Evolutionary conservation across 176 grass and related monocot species (phyloP).

Genomic region (Aegilops longissima): DNA sequence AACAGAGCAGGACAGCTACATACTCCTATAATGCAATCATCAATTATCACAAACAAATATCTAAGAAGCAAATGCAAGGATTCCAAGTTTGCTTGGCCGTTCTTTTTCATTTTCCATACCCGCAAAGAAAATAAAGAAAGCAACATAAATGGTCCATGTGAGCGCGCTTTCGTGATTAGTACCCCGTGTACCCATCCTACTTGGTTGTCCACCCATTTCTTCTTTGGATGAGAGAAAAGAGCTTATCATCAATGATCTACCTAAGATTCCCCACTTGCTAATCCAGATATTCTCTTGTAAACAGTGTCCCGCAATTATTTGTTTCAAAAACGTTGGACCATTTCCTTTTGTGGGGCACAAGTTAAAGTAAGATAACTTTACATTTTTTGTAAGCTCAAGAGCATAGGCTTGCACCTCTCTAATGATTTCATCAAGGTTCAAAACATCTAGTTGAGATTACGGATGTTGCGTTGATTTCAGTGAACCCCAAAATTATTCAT

Average conservation of each 20-base stretch:
- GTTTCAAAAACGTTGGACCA: neutral
- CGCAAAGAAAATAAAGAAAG: constrained; percentile 17
- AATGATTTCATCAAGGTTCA: neutral
- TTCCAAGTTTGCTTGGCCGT: neutral
- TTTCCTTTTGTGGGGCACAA: neutral
- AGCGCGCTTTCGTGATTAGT: constrained; percentile 10
- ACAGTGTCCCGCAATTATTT: neutral
- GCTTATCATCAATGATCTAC: constrained; percentile 22
- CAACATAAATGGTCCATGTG: constrained; percentile 25
- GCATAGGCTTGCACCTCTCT: neutral
- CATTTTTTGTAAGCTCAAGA: neutral
- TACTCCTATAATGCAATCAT: neutral
- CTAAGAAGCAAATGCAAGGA: neutral
- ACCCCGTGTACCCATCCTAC: neutral
- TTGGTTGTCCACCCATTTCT: constrained; percentile 3
- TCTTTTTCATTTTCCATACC: neutral
- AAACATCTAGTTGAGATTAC: neutral
- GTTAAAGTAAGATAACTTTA: neutral
- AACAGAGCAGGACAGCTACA: neutral
- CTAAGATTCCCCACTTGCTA: constrained; percentile 36
- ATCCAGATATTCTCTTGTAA: neutral
- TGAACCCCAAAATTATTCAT: neutral
- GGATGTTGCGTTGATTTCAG: neutral
- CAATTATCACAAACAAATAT: neutral
- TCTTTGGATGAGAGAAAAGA: neutral